phyloP scores from a whole-genome alignment of 148 eudicot genomes.

The Rhododendron vialii region DNA sequence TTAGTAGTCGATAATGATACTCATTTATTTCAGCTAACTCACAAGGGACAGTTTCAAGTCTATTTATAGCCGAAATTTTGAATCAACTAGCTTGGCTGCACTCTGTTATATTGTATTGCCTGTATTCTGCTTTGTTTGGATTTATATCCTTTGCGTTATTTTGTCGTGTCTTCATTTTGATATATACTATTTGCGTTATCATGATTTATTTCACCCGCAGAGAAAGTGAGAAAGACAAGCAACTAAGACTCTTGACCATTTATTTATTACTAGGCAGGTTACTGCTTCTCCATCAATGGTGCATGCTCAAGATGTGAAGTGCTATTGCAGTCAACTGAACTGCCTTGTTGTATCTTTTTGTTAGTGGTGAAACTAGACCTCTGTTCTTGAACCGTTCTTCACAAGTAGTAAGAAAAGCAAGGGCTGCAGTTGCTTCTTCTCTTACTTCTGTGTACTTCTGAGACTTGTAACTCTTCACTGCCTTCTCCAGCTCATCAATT shows the following conservation, averaged over 20 bases:
- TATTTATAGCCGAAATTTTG: neutral
- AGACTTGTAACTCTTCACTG: neutral
- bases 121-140: neutral
- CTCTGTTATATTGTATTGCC: neutral
- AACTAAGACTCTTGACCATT: neutral
- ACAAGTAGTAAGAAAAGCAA: neutral
- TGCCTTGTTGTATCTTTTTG: neutral
- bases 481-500: neutral
- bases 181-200: neutral
- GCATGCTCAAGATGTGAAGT: neutral
- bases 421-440: neutral
- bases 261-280: neutral
- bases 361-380: neutral
- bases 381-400: neutral
- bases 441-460: neutral
- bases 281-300: neutral
- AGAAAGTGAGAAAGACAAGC: neutral
- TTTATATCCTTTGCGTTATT: neutral
- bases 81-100: neutral
- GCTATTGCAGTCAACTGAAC: neutral
- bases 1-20: no score
- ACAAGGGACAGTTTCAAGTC: neutral
- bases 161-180: neutral
- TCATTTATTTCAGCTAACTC: no score
- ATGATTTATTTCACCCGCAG: neutral